Base-by-base conservation (phyloP, 2,329 filamentous ascomycete species). In the Ophioceras dolichostomum region DNA sequence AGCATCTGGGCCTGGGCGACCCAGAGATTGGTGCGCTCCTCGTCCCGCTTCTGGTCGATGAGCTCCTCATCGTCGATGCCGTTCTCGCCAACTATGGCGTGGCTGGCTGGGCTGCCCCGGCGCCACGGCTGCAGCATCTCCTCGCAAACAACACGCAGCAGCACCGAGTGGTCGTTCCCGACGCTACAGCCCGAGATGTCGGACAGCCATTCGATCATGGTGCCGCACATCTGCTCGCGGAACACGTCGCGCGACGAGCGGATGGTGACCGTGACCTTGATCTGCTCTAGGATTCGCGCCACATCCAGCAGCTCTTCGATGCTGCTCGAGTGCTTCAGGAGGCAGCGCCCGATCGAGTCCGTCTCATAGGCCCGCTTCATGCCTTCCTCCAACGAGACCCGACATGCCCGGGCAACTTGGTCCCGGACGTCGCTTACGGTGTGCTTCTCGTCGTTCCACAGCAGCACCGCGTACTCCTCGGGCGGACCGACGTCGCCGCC, bases 371-470 rank as follows among this genome's bases (percentile, higher is more conserved):
- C 91, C 49, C 83, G 81, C 32, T 73, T 62, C 16, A 78, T 62
- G 3, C 85, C 89, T 43, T 85, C 82, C 5, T 65, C 67, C 42
- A 70, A 64, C 6, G 77, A 73, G 46, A 84, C 79, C 42, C 73
- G 76, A 63, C 91, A 98, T 35, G 91, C 91, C 45, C 89, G 75
- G 3, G 85, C 83, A 17, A 98, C 85, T 55, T 96, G 89, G 40
- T 93, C 78, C 47, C 80, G 72, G 5, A 98, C 89, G 55, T 98
- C 91, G 33, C 79, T 75, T 31, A 96, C 80, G 0, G 91, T 98
- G 55, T 98, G 91, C 58, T 98, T 98, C 61, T 98, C 91, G 46
- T 98, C 91, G 49, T 98, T 98, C 91, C 91, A 98, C 5, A 98
- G 65, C 13, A 95, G 66, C 32, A 98, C 64, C 5, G 84, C 82